phyloP scores from a whole-genome alignment of 2,329 filamentous ascomycete genomes.

The Triangularia verruculosa region DNA sequence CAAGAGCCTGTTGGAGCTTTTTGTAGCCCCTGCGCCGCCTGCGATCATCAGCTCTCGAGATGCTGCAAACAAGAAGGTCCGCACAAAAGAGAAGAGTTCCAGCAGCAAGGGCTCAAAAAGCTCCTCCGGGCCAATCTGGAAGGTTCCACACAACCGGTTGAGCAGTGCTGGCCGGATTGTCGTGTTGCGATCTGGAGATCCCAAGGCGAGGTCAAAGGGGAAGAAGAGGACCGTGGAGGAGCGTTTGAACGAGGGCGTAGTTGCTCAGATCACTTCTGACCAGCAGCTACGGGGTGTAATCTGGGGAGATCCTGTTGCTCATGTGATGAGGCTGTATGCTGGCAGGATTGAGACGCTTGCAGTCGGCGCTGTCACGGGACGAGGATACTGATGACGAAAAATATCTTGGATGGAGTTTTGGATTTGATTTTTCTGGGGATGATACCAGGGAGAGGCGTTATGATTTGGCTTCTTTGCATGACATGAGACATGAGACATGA shows the following conservation, averaged over 20 bases:
- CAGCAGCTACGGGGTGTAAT: slow-evolving; percentile 66
- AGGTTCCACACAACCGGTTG: slow-evolving; percentile 62
- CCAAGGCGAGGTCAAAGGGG: slow-evolving; percentile 37
- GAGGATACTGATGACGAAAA: slow-evolving; percentile 26
- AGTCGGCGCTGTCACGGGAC: slow-evolving; percentile 60
- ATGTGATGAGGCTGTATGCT: slow-evolving; percentile 76
- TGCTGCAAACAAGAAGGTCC: slow-evolving; percentile 14
- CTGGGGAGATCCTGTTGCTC: slow-evolving; percentile 78
- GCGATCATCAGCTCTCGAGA: slow-evolving; percentile 1
- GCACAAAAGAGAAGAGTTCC: slow-evolving; percentile 24
- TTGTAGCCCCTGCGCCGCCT: slow-evolving; percentile 57
- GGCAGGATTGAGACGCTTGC: slow-evolving; percentile 69
- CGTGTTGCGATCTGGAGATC: slow-evolving; percentile 56
- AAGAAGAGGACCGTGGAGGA: slow-evolving; percentile 50
- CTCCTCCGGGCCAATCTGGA: slow-evolving; percentile 51
- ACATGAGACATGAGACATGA: neutral
- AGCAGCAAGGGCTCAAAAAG: slow-evolving; percentile 10
- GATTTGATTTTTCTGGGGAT: slow-evolving; percentile 4
- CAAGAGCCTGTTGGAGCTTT: slow-evolving; percentile 67
- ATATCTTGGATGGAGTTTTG: neutral
- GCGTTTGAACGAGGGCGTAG: slow-evolving; percentile 56
- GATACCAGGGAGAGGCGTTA: slow-evolving; percentile 7
- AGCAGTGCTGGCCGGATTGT: slow-evolving; percentile 69
- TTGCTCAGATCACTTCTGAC: slow-evolving; percentile 67
- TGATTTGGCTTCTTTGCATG: neutral